phyloP scores from a whole-genome alignment of 2,329 filamentous ascomycete genomes.

The Fusarium kyushuense region DNA sequence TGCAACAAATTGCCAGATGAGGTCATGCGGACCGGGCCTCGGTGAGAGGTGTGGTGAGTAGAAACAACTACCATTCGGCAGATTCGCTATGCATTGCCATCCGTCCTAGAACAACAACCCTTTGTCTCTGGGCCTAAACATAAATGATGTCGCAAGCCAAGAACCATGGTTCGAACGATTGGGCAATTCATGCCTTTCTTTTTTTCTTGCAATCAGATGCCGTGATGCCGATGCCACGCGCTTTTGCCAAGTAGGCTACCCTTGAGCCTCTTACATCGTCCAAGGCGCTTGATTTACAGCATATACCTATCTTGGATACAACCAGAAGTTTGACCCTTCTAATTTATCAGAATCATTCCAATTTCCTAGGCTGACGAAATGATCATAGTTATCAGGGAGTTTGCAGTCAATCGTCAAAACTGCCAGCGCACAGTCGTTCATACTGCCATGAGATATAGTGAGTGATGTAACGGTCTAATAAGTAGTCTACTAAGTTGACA shows the following conservation, averaged over 20 bases:
- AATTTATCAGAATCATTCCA: background rate
- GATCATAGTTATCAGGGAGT: conserved; percentile 6
- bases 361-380: conserved; percentile 19
- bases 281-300: conserved; percentile 26
- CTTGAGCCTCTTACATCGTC: conserved; percentile 39
- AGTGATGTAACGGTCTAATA: conserved; percentile 8
- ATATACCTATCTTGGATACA: background rate
- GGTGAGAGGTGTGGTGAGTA: conserved; percentile 27
- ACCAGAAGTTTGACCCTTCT: conserved; percentile 1
- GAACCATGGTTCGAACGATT: conserved; percentile 8
- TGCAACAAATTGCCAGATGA: conserved; percentile 34
- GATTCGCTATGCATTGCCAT: conserved; percentile 8
- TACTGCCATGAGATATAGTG: background rate
- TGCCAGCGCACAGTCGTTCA: conserved; percentile 1
- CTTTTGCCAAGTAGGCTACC: conserved; percentile 26
- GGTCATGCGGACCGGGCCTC: conserved; percentile 44
- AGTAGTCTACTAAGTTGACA: background rate
- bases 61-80: conserved; percentile 31
- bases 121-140: conserved; percentile 37
- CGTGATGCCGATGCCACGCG: conserved; percentile 16
- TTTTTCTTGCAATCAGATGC: conserved; percentile 13
- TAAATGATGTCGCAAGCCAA: conserved; percentile 39
- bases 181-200: conserved; percentile 19
- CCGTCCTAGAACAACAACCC: conserved; percentile 11
- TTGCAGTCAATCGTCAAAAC: conserved; percentile 3